A percentile compares a stretch with the other conserved stretches of the same genome.
Evolutionary conservation across 1,139 yeast species (phyloP).

Genomic region (Blastobotrys arbuscula): DNA sequence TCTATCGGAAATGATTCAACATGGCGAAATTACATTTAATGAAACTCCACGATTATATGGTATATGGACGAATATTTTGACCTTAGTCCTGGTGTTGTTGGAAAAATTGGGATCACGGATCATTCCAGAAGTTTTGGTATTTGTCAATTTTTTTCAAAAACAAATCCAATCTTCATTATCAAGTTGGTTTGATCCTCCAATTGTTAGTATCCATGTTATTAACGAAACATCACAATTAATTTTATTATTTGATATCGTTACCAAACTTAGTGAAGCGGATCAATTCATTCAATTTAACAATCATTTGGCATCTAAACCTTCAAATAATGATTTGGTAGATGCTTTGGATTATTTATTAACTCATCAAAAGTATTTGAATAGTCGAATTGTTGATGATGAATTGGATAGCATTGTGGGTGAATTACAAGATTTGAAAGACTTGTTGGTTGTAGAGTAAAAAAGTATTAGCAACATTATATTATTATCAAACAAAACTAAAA

Average conservation of each 20-base stretch:
- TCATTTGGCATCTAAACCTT: constrained; percentile 7
- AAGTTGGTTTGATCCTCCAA: constrained; percentile 59
- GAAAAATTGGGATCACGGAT: constrained; percentile 59
- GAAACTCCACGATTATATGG: constrained; percentile 55
- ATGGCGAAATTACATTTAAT: constrained; percentile 53
- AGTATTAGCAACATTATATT: background rate
- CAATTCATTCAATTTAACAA: constrained; percentile 16
- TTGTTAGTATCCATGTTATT: constrained; percentile 46
- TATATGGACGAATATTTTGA: constrained; percentile 73
- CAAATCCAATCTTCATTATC: constrained; percentile 59
- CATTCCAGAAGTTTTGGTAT: constrained; percentile 60
- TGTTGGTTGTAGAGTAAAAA: constrained; percentile 14
- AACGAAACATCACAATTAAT: constrained; percentile 80
- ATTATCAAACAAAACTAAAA: background rate
- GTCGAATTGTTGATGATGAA: constrained; percentile 49
- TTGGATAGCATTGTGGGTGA: constrained; percentile 23
- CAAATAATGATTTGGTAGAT: constrained; percentile 43
- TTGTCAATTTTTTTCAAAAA: constrained; percentile 55
- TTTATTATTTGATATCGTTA: constrained; percentile 54
- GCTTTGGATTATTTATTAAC: constrained; percentile 66
- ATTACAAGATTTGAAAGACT: constrained; percentile 24
- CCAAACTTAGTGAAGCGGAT: constrained; percentile 37
- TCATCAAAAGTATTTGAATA: constrained; percentile 77
- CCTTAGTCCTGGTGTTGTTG: constrained; percentile 56
- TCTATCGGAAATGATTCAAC: constrained; percentile 58